Percentiles rank a stretch among this genome's conserved stretches.
Conservation (phyloP, 2,329 filamentous ascomycete species). For the Xylaria sp. region DNA sequence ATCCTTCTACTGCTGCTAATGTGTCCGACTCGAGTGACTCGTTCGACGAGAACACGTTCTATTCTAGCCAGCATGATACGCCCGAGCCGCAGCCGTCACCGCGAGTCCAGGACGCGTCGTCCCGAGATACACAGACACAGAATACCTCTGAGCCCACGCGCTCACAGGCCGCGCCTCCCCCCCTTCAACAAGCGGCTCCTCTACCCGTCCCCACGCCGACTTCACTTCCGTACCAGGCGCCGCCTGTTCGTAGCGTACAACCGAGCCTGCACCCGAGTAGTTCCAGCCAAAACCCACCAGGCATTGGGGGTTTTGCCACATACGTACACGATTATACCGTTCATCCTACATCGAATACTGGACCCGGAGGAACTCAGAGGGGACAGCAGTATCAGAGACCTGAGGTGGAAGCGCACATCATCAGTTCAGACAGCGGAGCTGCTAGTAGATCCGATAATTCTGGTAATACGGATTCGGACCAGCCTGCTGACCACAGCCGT, state of each 20-base stretch:
- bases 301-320: conserved; percentile 6
- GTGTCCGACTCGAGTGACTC: conserved; percentile 72
- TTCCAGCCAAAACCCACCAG: conserved; percentile 19
- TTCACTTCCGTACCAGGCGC: conserved; percentile 12
- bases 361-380: conserved; percentile 8
- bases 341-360: conserved; percentile 11
- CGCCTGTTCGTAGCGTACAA: conserved; percentile 15
- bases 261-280: conserved; percentile 22
- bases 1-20: conserved; percentile 58
- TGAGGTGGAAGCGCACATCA: conserved; percentile 33
- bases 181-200: conserved; percentile 17
- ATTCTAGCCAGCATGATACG: conserved; percentile 91
- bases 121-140: conserved; percentile 44
- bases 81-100: conserved; percentile 56
- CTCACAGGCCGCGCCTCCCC: conserved; percentile 34
- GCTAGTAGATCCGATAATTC: conserved; percentile 48
- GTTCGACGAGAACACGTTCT: conserved; percentile 92
- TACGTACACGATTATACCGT: conserved; percentile 17
- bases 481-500: conserved; percentile 39
- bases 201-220: conserved; percentile 14
- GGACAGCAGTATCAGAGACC: conserved; percentile 19
- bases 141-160: conserved; percentile 41
- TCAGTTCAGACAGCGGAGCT: conserved; percentile 45
- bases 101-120: conserved; percentile 49
- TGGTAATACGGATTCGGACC: conserved; percentile 41